Conservation (phyloP, 495 filamentous ascomycete species). For the Glutinoglossum americanum region DNA sequence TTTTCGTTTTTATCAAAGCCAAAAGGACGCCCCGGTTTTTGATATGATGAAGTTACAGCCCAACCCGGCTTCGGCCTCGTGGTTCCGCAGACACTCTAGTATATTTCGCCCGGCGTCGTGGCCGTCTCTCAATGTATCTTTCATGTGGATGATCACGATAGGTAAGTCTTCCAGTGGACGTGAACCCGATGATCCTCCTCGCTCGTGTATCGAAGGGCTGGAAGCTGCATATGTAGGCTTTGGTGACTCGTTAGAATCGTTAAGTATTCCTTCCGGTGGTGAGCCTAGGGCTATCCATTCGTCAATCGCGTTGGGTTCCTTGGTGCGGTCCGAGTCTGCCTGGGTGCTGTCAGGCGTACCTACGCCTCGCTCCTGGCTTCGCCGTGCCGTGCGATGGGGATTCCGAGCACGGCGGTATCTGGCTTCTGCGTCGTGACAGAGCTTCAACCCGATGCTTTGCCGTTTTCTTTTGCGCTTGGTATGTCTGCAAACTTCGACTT, state of each 20-base stretch:
- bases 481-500: constrained; percentile 27
- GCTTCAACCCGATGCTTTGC: constrained; percentile 12
- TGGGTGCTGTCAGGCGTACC: background rate
- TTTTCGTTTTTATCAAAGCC: background rate
- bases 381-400: background rate
- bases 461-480: constrained; percentile 12
- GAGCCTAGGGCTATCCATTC: no score
- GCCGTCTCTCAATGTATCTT: constrained; percentile 48
- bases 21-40: constrained; percentile 20
- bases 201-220: background rate
- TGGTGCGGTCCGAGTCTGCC: background rate
- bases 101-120: constrained; percentile 40
- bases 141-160: constrained; percentile 63
- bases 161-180: constrained; percentile 28
- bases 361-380: background rate
- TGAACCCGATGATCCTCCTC: background rate
- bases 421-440: constrained; percentile 5
- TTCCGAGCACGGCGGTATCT: background rate
- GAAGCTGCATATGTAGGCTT: no score
- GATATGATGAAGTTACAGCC: constrained; percentile 66
- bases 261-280: no score
- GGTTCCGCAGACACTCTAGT: constrained; percentile 36
- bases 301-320: background rate
- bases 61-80: constrained; percentile 36
- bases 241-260: no score